Evolutionary conservation across 169 alveolate genomes (phyloP), one percentile per base, ranked within the genome.

Genomic region (Neospora caninum): DNA sequence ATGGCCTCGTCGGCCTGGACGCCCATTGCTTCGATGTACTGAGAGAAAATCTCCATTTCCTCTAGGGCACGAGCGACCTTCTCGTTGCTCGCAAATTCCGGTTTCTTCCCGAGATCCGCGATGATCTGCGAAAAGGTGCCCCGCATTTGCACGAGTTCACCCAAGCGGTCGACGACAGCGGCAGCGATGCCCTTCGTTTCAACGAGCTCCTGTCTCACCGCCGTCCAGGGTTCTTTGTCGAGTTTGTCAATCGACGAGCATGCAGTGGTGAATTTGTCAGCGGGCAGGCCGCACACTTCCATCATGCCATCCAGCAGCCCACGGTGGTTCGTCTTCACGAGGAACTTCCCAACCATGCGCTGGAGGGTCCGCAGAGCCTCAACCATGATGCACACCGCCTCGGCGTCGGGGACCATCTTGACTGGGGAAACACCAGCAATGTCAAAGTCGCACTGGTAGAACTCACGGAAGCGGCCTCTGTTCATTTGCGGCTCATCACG

Each of bases 361-460:
- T 94, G 94, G 22, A 98, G 97, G 34, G 93, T 78, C 36, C 96
- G 93, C 91, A 99, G 96, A 29, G 98, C 97, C 64, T 99, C 98
- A 88, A 96, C 95, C 41, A 98, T 97, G 27, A 99, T 98, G 93
- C 95, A 95, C n/a, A 99, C 93, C 67, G 99, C 98, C 97, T 99
- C 99, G 53, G 99, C 98, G 95, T 99, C 99, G 31, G 99, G 98
- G 31, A 97, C 97, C 99, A 99, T 97, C 38, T 94, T 91, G 38
- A 70, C 89, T 16, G 88, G n/a, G 18, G 42, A 16, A 0, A 39
- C 73, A 27, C 99, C 99, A 45, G 99, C 99, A 88, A 98, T 98
- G 96, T 99, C 99, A 91, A 99, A 97, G 95, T 99, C 99, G 93
- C 99, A 99, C 96, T 99, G 99, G 92, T 97, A 98, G 95, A 99